Conservation (phyloP, 2,329 filamentous ascomycete genomes). For the Aplosporella prunicola region DNA sequence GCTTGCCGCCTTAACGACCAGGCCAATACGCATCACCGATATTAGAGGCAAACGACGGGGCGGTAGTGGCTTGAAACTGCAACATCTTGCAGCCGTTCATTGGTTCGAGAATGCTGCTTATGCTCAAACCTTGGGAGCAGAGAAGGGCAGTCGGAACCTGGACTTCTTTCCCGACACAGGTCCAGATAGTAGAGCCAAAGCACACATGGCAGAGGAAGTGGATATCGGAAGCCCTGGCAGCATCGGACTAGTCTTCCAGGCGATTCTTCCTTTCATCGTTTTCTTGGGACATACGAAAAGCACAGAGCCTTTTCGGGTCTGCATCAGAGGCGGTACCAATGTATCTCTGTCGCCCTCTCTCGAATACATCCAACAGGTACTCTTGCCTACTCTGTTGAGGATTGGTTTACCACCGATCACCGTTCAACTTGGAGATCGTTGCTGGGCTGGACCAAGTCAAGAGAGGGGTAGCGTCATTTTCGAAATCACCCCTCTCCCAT, state of each 20-base stretch:
- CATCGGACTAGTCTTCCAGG: conserved; percentile 48
- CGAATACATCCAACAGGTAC: conserved; percentile 48
- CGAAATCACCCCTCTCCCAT: conserved; percentile 34
- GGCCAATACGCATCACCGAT: conserved; percentile 41
- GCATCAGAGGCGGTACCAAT: conserved; percentile 50
- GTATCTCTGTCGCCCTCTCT: conserved; percentile 45
- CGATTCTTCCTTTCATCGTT: conserved; percentile 49
- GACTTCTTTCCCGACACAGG: conserved; percentile 25
- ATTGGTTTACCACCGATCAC: conserved; percentile 43
- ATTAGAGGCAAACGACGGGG: conserved; percentile 46
- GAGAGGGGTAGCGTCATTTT: conserved; percentile 43
- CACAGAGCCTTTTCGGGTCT: conserved; percentile 20
- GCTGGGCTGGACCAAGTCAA: conserved; percentile 43
- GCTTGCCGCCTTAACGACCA: conserved; percentile 44
- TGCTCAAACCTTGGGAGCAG: conserved; percentile 34
- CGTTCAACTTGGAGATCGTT: conserved; percentile 36
- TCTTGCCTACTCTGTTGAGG: conserved; percentile 42
- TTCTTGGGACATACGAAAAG: conserved; percentile 26
- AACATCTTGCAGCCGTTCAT: conserved; percentile 47
- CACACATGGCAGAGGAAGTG: conserved; percentile 31
- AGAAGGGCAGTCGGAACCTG: conserved; percentile 34
- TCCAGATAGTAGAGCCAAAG: conserved; percentile 23
- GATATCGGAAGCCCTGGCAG: conserved; percentile 37
- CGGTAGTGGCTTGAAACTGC: conserved; percentile 47
- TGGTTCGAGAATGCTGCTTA: conserved; percentile 43